Conservation (phyloP, 805 yeast species). For the Metschnikowia proteae region DNA sequence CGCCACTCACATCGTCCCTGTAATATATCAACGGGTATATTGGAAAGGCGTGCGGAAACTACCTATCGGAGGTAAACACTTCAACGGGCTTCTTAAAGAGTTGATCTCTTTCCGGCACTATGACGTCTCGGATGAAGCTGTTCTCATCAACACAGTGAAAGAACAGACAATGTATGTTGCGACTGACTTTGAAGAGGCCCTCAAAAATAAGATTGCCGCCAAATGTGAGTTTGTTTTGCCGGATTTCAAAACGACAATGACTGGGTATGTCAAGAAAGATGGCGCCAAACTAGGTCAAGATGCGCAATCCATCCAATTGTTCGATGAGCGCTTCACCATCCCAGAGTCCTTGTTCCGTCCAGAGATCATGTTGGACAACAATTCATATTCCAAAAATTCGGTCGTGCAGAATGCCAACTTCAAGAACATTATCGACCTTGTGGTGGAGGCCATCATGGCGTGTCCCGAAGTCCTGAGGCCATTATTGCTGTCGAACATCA, state of each 20-base stretch:
- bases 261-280: conserved; percentile 60
- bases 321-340: conserved; percentile 82
- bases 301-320: conserved; percentile 61
- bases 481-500: conserved; percentile 72
- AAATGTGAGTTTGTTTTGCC: conserved; percentile 78
- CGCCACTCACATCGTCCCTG: conserved; percentile 83
- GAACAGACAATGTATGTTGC: conserved; percentile 75
- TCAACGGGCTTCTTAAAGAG: conserved; percentile 82
- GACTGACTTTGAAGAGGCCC: conserved; percentile 46
- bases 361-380: conserved; percentile 48
- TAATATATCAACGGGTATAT: conserved; percentile 70
- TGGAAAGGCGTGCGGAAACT: conserved; percentile 74
- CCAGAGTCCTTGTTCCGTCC: conserved; percentile 91
- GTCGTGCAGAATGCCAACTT: conserved; percentile 49
- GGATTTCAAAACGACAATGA: conserved; percentile 73
- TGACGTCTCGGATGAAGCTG: conserved; percentile 88
- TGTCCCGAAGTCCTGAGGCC: conserved; percentile 76
- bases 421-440: conserved; percentile 70
- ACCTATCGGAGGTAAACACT: conserved; percentile 81
- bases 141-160: conserved; percentile 79
- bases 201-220: conserved; percentile 34
- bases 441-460: conserved; percentile 62
- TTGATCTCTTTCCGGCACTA: conserved; percentile 86
- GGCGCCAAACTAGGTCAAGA: conserved; percentile 37
- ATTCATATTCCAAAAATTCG: conserved; percentile 24